phyloP scores from a whole-genome alignment of 805 yeast species.

The Candida arabinofermentans region DNA sequence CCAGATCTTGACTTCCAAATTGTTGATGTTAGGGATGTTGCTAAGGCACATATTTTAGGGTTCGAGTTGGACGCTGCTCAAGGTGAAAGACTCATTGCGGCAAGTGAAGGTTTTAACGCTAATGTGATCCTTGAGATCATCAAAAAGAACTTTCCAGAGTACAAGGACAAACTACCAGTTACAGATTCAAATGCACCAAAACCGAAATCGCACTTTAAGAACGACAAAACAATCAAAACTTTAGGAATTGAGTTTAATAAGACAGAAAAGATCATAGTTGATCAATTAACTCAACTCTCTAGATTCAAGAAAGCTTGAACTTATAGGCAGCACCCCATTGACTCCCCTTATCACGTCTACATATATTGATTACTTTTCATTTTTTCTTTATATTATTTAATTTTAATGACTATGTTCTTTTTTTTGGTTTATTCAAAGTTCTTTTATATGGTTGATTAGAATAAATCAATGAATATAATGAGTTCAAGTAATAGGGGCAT shows the following conservation, averaged over 20 bases:
- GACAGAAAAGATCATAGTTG: not conserved
- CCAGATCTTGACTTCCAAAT: not conserved
- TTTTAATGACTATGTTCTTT: too few species aligned
- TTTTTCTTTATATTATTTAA: too few species aligned
- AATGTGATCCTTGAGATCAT: not conserved
- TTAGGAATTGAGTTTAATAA: not conserved
- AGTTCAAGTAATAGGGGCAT: too few species aligned
- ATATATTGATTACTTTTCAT: too few species aligned
- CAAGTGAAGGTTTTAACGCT: too few species aligned
- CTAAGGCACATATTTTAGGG: not conserved
- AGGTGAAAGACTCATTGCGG: not conserved
- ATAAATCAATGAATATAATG: too few species aligned
- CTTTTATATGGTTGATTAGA: too few species aligned
- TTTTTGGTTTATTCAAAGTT: too few species aligned
- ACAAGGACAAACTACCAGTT: not conserved
- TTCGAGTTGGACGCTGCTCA: not conserved
- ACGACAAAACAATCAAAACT: not conserved
- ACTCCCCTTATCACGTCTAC: too few species aligned
- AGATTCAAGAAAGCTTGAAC: too few species aligned
- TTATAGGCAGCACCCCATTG: too few species aligned
- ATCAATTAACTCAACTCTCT: too few species aligned
- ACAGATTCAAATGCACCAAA: not conserved
- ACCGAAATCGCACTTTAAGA: not conserved
- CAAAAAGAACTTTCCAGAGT: not conserved
- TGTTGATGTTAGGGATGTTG: not conserved